Evolutionary conservation across 169 alveolate species (phyloP).

Genomic region (Eimeria acervulina): DNA sequence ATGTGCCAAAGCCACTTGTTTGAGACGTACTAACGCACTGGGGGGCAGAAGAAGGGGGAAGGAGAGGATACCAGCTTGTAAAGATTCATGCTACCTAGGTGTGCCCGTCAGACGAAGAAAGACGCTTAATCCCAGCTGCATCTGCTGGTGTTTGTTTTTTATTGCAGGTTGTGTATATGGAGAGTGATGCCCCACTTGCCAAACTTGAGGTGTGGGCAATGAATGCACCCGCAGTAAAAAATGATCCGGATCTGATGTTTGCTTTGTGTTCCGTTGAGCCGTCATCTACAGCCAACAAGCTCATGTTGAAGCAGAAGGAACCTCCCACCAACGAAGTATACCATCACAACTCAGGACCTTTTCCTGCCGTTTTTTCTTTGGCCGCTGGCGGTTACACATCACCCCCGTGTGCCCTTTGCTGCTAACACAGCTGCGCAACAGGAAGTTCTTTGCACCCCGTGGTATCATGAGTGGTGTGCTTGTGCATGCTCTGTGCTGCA

Average conservation of each 20-base stretch:
- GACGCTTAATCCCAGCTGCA: background rate
- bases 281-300: constrained; percentile 90
- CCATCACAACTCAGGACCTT: background rate
- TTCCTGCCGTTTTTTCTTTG: background rate
- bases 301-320: constrained; percentile 92
- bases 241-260: constrained; percentile 93
- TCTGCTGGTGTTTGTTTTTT: background rate
- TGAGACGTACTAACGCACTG: background rate
- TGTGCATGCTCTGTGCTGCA: background rate
- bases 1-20: background rate
- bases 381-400: background rate
- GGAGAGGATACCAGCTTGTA: background rate
- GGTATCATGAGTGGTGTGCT: background rate
- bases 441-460: background rate
- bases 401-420: background rate
- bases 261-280: constrained; percentile 94
- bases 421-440: background rate
- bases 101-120: background rate
- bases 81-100: background rate
- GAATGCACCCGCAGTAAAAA: constrained; percentile 93
- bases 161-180: background rate
- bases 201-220: constrained; percentile 95
- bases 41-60: background rate
- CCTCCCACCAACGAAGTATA: constrained; percentile 87
- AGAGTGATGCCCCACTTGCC: constrained; percentile 62